phyloP scores from a whole-genome alignment of 345 rosid genomes.

The Citrus mangshanensis region DNA sequence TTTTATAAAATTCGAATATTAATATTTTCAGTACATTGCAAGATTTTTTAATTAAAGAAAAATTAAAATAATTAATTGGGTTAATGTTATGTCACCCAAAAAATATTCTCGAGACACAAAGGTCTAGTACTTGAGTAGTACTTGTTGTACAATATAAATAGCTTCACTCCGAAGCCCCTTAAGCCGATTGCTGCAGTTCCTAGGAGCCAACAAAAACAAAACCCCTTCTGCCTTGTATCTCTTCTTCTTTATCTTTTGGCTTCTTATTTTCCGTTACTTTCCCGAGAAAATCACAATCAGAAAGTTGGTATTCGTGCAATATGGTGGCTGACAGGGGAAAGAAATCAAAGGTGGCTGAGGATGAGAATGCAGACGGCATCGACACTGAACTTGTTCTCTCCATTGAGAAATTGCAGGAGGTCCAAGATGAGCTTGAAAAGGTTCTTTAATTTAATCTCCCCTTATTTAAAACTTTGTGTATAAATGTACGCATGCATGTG shows the following conservation, averaged over 20 bases:
- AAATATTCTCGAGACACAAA: not conserved
- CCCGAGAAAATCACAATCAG: not conserved
- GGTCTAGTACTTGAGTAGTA: not conserved
- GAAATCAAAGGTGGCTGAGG: constrained; percentile 26
- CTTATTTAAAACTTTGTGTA: not conserved
- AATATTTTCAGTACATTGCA: too few relatives aligned
- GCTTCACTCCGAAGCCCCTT: not conserved
- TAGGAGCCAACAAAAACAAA: not conserved
- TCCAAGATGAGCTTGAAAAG: constrained; percentile 35
- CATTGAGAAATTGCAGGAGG: constrained; percentile 33
- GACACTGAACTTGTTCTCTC: constrained; percentile 27
- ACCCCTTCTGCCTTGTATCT: too few relatives aligned
- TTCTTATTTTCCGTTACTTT: not conserved
- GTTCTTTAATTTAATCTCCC: not conserved
- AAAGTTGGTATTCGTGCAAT: not conserved
- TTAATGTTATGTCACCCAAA: not conserved
- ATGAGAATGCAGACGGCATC: constrained; percentile 12
- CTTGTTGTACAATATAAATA: not conserved
- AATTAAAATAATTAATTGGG: not conserved
- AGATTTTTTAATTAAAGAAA: too few relatives aligned
- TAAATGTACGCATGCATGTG: not conserved
- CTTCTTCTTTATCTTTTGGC: not conserved
- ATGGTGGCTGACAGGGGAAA: constrained; percentile 32
- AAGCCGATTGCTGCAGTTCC: not conserved
- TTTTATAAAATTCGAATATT: too few relatives aligned